Evolutionary conservation across 139 green algal genomes (phyloP).

Genomic region (Chlamydomonas sp.): DNA sequence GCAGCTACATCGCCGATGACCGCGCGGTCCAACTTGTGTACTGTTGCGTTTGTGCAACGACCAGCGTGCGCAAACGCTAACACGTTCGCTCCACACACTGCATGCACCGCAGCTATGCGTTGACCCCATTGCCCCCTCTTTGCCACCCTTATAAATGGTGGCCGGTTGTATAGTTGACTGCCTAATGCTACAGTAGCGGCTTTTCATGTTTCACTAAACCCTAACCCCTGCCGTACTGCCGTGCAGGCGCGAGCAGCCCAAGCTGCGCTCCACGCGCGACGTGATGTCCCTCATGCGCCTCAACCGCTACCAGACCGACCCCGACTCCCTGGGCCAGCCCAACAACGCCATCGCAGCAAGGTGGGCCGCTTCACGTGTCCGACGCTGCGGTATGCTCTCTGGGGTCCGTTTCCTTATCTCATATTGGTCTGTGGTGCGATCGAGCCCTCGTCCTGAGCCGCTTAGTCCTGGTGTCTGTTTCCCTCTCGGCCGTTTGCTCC

Average conservation of each 20-base stretch:
- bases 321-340: slow-evolving; percentile 29
- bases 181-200: no score
- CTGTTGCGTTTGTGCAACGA: no score
- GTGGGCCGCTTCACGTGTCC: background rate
- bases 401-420: background rate
- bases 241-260: slow-evolving; percentile 29
- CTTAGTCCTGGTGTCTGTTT: no score
- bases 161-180: background rate
- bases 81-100: no score
- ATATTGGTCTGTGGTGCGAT: background rate
- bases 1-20: no score
- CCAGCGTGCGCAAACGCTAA: no score
- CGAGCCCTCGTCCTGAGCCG: background rate
- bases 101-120: no score
- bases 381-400: background rate
- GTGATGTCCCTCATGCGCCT: slow-evolving; percentile 42
- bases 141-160: no score
- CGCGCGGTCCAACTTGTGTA: no score
- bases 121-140: no score
- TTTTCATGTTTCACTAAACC: background rate
- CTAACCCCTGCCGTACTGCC: background rate
- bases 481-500: no score
- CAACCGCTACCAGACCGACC: slow-evolving; percentile 47
- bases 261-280: background rate
- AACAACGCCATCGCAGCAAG: slow-evolving; percentile 46